phyloP scores from a whole-genome alignment of 2,329 filamentous ascomycete genomes.

The Fusarium vanettenii region DNA sequence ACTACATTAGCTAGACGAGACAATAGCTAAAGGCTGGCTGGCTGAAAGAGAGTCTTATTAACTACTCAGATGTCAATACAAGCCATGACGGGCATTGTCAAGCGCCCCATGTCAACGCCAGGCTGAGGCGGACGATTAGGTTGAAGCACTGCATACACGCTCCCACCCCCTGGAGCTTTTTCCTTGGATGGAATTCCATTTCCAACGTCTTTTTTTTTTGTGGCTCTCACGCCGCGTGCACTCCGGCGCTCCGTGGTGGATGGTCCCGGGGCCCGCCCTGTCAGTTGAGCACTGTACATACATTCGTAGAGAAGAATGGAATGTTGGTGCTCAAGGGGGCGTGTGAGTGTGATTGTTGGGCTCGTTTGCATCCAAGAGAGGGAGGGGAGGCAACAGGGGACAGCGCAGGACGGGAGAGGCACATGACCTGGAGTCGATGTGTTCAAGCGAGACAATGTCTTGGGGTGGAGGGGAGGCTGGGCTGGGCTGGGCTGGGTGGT shows the following conservation, averaged over 20 bases:
- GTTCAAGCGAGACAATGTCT: constrained; percentile 23
- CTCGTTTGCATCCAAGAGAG: background rate
- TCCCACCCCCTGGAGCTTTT: background rate
- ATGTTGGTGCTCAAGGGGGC: constrained; percentile 4
- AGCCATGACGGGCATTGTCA: constrained; percentile 1
- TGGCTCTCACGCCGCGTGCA: background rate
- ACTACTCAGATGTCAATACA: background rate
- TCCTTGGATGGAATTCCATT: background rate
- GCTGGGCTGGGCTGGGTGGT: background rate
- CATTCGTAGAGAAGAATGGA: constrained; percentile 4
- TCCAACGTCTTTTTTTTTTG: background rate
- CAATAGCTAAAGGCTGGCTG: background rate
- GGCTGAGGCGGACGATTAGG: background rate
- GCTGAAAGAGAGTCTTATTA: background rate
- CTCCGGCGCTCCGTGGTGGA: constrained; percentile 2
- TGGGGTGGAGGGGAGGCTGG: background rate
- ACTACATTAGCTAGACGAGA: background rate
- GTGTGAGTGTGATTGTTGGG: background rate
- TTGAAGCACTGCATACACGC: background rate
- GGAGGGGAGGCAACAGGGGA: background rate
- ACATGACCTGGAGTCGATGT: constrained; percentile 32
- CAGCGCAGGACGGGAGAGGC: constrained; percentile 22
- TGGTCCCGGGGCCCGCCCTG: constrained; percentile 14
- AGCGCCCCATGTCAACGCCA: background rate
- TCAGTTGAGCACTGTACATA: background rate